These are phyloP conservation scores for Yamadazyma siamensis DNA, from an alignment of 1,139 yeast species.

Conservation along the genomic window DNA sequence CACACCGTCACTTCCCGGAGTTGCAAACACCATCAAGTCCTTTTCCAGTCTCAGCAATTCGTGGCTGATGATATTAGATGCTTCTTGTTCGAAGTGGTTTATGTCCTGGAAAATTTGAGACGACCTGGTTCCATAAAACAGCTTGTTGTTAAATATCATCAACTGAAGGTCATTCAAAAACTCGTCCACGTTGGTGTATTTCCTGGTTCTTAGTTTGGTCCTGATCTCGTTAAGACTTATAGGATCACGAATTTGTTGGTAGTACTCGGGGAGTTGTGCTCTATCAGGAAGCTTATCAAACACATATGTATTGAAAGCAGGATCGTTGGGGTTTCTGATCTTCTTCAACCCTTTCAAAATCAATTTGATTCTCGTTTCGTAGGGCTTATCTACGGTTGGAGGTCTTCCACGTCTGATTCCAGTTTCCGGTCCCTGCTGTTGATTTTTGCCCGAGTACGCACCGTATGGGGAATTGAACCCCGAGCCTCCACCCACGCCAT, in stretches of 20 bases:
- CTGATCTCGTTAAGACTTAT: conserved; percentile 79
- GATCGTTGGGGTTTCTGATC: conserved; percentile 52
- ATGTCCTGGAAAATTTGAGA: conserved; percentile 61
- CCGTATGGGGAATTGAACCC: conserved; percentile 1
- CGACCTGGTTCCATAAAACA: conserved; percentile 55
- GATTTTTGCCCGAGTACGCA: conserved; percentile 3
- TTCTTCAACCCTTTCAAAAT: conserved; percentile 79
- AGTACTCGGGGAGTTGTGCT: conserved; percentile 60
- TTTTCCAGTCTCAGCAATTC: conserved; percentile 82
- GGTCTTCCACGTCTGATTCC: conserved; percentile 90
- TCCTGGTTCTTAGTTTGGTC: conserved; percentile 81
- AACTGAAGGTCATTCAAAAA: conserved; percentile 74
- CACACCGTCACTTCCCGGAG: conserved; percentile 50
- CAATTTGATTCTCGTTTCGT: conserved; percentile 86
- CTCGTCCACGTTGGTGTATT: conserved; percentile 69
- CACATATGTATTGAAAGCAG: conserved; percentile 21
- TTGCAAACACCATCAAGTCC: conserved; percentile 68
- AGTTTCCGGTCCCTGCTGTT: conserved; percentile 39
- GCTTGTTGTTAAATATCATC: conserved; percentile 73
- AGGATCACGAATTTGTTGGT: conserved; percentile 61
- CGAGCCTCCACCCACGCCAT: conserved; percentile 1
- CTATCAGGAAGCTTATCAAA: conserved; percentile 87
- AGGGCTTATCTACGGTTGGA: conserved; percentile 92
- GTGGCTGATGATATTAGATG: conserved; percentile 57
- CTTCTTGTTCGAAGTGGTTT: conserved; percentile 55